Conservation (phyloP, 2,329 filamentous ascomycete genomes). For the Laburnicola sp. region DNA sequence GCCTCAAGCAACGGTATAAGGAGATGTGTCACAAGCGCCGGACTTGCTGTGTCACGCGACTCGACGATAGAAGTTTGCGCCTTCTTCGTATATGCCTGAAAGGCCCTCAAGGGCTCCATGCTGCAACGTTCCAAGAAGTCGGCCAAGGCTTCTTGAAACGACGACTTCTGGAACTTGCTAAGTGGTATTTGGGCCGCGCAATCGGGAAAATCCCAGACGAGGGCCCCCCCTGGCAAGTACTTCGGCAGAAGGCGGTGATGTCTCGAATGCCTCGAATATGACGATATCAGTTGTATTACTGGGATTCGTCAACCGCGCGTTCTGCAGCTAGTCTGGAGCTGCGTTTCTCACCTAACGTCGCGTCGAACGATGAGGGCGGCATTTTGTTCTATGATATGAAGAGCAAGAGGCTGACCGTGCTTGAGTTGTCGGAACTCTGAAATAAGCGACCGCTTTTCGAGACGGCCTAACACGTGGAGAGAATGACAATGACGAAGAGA, state of each 20-base stretch:
- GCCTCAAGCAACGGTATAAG: slow-evolving; percentile 62
- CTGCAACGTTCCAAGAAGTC: slow-evolving; percentile 60
- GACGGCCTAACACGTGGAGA: slow-evolving; percentile 14
- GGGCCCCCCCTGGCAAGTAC: slow-evolving; percentile 55
- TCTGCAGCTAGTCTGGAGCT: no score
- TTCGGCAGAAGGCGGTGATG: slow-evolving; percentile 55
- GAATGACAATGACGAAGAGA: slow-evolving; percentile 13
- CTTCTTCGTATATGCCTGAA: slow-evolving; percentile 56
- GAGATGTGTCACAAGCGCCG: slow-evolving; percentile 60
- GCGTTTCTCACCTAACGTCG: slow-evolving; percentile 24
- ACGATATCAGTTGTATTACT: slow-evolving; percentile 23
- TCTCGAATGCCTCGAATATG: slow-evolving; percentile 63
- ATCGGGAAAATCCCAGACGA: slow-evolving; percentile 63
- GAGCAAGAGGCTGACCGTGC: slow-evolving; percentile 22
- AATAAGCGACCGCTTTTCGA: slow-evolving; percentile 15
- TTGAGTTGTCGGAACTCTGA: slow-evolving; percentile 12
- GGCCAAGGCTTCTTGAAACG: slow-evolving; percentile 54
- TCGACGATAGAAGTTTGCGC: slow-evolving; percentile 54
- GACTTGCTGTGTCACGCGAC: slow-evolving; percentile 58
- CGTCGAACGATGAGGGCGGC: slow-evolving; percentile 48
- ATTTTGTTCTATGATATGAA: slow-evolving; percentile 52
- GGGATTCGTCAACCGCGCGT: no score
- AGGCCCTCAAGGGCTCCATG: slow-evolving; percentile 54
- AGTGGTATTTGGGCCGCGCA: slow-evolving; percentile 52
- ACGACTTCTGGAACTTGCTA: slow-evolving; percentile 40